Evolutionary conservation across 73 alveolate species (phyloP).

Genomic region (Blepharisma stoltei): DNA sequence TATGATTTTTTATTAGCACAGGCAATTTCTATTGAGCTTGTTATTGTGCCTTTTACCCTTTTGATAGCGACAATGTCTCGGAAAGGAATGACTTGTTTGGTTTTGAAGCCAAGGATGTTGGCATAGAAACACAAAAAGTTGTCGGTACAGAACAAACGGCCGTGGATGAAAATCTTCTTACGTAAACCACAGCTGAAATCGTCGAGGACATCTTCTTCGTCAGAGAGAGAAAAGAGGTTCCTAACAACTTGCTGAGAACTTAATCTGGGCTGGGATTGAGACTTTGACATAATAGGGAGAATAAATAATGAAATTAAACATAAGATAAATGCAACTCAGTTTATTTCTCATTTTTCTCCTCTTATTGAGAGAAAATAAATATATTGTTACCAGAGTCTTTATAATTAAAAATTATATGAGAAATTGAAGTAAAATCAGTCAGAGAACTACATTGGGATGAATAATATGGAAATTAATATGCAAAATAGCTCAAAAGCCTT

Average conservation of each 20-base stretch:
- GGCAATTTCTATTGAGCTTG: conserved; percentile 41
- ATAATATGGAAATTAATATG: too few species aligned
- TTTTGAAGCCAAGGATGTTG: conserved; percentile 56
- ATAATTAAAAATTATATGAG: too few species aligned
- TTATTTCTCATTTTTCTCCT: too few species aligned
- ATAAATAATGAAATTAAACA: too few species aligned
- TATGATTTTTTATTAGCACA: conserved; percentile 31
- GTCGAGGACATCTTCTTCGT: conserved; percentile 73
- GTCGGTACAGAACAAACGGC: conserved; percentile 79
- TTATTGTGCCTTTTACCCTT: conserved; percentile 42
- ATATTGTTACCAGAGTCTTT: too few species aligned
- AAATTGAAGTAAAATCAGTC: too few species aligned
- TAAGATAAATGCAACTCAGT: too few species aligned
- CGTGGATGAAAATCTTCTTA: conserved; percentile 59
- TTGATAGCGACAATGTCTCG: conserved; percentile 60
- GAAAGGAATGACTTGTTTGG: conserved; percentile 56
- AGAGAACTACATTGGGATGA: too few species aligned
- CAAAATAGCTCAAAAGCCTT: too few species aligned
- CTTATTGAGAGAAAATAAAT: too few species aligned
- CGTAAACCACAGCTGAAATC: conserved; percentile 77
- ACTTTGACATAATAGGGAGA: too few species aligned
- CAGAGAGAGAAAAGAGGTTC: conserved; percentile 59
- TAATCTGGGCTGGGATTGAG: conserved; percentile 30
- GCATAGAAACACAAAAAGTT: conserved; percentile 74
- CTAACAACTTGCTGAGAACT: conserved; percentile 56